Conservation (phyloP, 495 filamentous ascomycete species). For the Penicillium canariense region DNA sequence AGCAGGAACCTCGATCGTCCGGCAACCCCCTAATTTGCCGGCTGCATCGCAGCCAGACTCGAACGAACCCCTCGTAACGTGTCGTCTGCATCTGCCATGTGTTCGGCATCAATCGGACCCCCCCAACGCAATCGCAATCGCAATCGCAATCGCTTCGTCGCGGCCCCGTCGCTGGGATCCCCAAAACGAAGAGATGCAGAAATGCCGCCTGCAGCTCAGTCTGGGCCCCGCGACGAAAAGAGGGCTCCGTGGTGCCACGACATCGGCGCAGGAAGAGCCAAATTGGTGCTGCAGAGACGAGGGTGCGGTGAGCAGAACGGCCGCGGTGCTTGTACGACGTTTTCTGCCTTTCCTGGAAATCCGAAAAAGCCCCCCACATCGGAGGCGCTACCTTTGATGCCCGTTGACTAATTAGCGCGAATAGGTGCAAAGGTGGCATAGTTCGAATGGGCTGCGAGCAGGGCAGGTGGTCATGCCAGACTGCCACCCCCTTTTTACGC, state of each 20-base stretch:
- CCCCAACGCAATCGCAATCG: background rate
- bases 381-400: no score
- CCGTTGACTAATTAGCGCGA: no score
- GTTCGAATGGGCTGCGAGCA: background rate
- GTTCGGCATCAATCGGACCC: conserved; percentile 9
- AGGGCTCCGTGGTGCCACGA: conserved; percentile 41
- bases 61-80: background rate
- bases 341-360: background rate
- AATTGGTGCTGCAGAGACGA: conserved; percentile 19
- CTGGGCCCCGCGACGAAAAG: conserved; percentile 16
- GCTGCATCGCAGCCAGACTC: background rate
- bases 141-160: background rate
- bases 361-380: no score
- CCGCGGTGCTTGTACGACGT: background rate
- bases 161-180: background rate
- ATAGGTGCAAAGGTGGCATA: background rate
- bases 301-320: conserved; percentile 14
- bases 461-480: no score
- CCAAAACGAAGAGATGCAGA: conserved; percentile 25
- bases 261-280: conserved; percentile 34
- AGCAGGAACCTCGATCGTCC: no score
- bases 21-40: background rate
- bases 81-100: conserved; percentile 17
- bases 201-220: conserved; percentile 19
- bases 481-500: no score